phyloP scores from a whole-genome alignment of 1,139 yeast genomes.

The Candida sojae region DNA sequence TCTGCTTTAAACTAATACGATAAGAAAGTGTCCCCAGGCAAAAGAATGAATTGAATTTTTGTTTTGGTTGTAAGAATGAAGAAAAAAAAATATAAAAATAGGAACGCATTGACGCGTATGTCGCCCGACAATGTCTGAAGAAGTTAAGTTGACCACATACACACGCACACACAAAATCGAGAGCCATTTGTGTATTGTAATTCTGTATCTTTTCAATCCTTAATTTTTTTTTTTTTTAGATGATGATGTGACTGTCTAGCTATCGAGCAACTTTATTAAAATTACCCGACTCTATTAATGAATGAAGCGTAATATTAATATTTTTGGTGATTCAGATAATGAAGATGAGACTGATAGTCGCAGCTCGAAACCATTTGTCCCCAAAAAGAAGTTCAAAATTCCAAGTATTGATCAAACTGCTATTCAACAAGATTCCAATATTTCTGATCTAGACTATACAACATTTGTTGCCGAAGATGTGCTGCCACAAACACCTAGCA shows the following conservation, averaged over 20 bases:
- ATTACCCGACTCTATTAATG: not conserved
- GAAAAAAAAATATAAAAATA: not conserved
- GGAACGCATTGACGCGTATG: not conserved
- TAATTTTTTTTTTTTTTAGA: not conserved
- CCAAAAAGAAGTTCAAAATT: conserved; percentile 11
- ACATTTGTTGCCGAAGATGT: not conserved
- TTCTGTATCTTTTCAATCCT: too few species aligned
- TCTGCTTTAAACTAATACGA: too few species aligned
- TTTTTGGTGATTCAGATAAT: conserved; percentile 8
- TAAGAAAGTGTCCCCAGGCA: too few species aligned
- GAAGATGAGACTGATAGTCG: not conserved
- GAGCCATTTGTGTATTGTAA: not conserved
- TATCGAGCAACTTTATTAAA: too few species aligned
- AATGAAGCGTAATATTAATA: conserved; percentile 5
- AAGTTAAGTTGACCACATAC: too few species aligned
- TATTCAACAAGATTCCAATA: not conserved
- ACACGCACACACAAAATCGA: not conserved
- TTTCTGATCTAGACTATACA: conserved; percentile 7
- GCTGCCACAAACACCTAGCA: not conserved
- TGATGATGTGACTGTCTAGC: not conserved
- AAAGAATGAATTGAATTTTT: too few species aligned
- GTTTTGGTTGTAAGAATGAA: not conserved
- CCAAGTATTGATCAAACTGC: conserved; percentile 1
- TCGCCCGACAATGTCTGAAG: not conserved
- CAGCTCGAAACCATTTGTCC: not conserved